A percentile compares a stretch with the other conserved stretches of the same genome.
phyloP scores from a whole-genome alignment of 2,329 filamentous ascomycete species.

The Colletotrichum costaricense region DNA sequence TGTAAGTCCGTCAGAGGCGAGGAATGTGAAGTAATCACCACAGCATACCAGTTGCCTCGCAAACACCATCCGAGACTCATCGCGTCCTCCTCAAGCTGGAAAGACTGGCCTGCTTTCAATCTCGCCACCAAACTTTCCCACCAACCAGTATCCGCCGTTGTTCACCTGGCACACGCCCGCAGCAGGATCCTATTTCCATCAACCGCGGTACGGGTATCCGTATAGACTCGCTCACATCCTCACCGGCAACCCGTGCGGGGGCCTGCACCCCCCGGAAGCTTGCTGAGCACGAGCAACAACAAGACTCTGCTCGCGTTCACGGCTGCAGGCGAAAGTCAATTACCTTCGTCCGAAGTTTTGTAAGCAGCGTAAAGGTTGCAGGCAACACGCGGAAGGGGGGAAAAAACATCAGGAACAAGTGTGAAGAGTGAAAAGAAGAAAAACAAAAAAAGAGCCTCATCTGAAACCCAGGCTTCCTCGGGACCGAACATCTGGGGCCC shows the following conservation, averaged over 20 bases:
- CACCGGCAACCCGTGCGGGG: conserved; percentile 3
- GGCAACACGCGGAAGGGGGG: not conserved
- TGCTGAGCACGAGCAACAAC: conserved; percentile 4
- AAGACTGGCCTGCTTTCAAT: not conserved
- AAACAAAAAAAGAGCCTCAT: conserved; percentile 4
- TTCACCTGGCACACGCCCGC: too few species aligned
- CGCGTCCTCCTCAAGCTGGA: not conserved
- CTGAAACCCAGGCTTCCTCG: conserved; percentile 15
- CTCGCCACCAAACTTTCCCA: not conserved
- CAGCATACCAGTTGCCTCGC: conserved; percentile 9
- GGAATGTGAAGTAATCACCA: conserved; percentile 4
- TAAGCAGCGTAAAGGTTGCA: not conserved
- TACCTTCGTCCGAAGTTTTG: not conserved
- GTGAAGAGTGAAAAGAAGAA: not conserved
- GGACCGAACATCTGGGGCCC: conserved; percentile 15
- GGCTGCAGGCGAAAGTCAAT: conserved; percentile 24
- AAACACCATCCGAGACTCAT: not conserved
- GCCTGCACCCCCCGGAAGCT: conserved; percentile 8
- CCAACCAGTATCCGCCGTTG: not conserved
- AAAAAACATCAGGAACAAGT: not conserved
- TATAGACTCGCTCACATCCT: not conserved
- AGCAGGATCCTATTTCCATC: not conserved
- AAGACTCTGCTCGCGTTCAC: not conserved
- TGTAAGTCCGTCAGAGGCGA: not conserved
- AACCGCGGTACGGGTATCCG: not conserved